phyloP scores from a whole-genome alignment of 495 filamentous ascomycete species.

The Neurospora intermedia region DNA sequence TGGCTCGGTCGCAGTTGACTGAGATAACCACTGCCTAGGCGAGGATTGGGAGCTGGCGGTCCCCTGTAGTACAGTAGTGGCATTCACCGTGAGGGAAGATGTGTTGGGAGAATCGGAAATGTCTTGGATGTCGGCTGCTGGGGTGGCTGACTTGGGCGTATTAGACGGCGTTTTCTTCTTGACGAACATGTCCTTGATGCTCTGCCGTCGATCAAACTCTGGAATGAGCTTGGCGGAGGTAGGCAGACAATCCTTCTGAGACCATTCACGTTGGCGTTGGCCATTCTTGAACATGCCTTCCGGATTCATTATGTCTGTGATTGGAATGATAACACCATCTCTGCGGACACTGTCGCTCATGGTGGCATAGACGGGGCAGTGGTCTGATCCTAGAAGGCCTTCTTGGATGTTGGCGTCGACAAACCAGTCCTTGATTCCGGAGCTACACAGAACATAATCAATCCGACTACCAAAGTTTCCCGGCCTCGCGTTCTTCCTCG shows the following conservation, averaged over 20 bases:
- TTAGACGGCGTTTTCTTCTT: slow-evolving; percentile 31
- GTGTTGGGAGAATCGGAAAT: not conserved
- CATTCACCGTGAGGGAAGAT: not conserved
- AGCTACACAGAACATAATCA: slow-evolving; percentile 81
- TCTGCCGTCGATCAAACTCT: slow-evolving; percentile 75
- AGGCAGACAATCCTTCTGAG: slow-evolving; percentile 54
- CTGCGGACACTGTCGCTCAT: slow-evolving; percentile 35
- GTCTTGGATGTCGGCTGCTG: not conserved
- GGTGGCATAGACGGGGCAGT: slow-evolving; percentile 70
- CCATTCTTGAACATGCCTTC: slow-evolving; percentile 64
- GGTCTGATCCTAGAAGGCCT: slow-evolving; percentile 89
- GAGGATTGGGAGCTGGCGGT: not conserved
- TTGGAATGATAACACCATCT: slow-evolving; percentile 38
- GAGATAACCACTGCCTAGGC: not conserved
- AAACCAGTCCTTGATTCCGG: slow-evolving; percentile 77
- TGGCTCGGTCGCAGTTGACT: not conserved
- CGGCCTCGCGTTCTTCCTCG: slow-evolving; percentile 53
- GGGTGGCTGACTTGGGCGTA: slow-evolving; percentile 1
- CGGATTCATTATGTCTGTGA: slow-evolving; percentile 74
- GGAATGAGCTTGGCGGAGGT: slow-evolving; percentile 72
- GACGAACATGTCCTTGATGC: slow-evolving; percentile 87
- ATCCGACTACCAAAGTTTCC: slow-evolving; percentile 88
- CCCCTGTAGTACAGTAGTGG: not conserved
- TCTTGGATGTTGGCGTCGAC: slow-evolving; percentile 87
- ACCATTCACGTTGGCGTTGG: slow-evolving; percentile 54